Evolutionary conservation across 2,329 filamentous ascomycete genomes (phyloP).

Genomic region (Ilyonectria sp.): DNA sequence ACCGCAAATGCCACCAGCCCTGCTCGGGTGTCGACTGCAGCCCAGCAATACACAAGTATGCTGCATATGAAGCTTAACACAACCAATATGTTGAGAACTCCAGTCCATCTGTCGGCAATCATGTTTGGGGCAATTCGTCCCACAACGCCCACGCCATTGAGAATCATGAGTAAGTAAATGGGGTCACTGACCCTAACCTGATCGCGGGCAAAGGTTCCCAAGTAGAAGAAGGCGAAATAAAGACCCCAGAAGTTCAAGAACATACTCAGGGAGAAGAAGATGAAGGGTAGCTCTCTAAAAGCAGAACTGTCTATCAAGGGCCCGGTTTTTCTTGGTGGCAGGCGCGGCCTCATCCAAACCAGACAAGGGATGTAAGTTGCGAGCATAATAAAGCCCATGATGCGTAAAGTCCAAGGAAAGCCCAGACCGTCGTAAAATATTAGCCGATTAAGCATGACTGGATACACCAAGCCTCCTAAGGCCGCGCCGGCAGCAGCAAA

Average conservation of each 20-base stretch:
- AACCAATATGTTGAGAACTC: constrained; percentile 67
- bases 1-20: constrained; percentile 49
- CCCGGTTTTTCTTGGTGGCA: constrained; percentile 58
- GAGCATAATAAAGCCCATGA: constrained; percentile 63
- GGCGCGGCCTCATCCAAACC: constrained; percentile 56
- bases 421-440: constrained; percentile 63
- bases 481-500: constrained; percentile 71
- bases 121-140: constrained; percentile 65
- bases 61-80: constrained; percentile 49
- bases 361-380: constrained; percentile 57
- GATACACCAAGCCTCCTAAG: constrained; percentile 69
- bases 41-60: constrained; percentile 51
- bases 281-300: constrained; percentile 57
- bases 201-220: constrained; percentile 64
- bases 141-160: constrained; percentile 68
- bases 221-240: constrained; percentile 63
- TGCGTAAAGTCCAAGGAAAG: constrained; percentile 69
- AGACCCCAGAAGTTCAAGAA: constrained; percentile 55
- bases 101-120: constrained; percentile 64
- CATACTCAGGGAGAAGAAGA: constrained; percentile 53
- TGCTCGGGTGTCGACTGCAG: constrained; percentile 38
- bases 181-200: constrained; percentile 37
- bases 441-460: constrained; percentile 59
- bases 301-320: constrained; percentile 61
- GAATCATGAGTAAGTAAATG: constrained; percentile 55